Conservation (phyloP, 2,329 filamentous ascomycete genomes). For the Claviceps fusiformis region DNA sequence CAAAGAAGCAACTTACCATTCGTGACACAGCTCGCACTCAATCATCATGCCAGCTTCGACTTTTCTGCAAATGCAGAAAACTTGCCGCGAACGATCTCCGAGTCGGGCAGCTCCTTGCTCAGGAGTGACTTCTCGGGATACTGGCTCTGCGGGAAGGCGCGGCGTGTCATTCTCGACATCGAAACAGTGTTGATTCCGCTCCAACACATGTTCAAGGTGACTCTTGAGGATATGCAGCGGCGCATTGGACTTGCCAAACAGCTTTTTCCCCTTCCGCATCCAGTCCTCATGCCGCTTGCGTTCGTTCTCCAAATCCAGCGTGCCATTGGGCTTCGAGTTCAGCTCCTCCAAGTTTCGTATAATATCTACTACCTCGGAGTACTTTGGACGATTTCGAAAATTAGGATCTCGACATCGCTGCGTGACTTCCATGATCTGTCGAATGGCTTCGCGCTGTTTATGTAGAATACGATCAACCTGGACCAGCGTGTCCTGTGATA, state of each 20-base stretch:
- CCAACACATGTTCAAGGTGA: conserved; percentile 86
- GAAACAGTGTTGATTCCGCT: conserved; percentile 83
- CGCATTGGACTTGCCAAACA: conserved; percentile 96
- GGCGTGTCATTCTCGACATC: conserved; percentile 75
- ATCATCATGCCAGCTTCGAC: conserved; percentile 99
- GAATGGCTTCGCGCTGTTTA: conserved; percentile 89
- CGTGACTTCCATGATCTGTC: conserved; percentile 70
- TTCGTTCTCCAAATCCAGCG: conserved; percentile 85
- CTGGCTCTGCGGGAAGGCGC: conserved; percentile 78
- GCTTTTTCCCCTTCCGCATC: conserved; percentile 96
- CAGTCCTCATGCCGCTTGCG: conserved; percentile 94
- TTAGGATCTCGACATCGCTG: conserved; percentile 64
- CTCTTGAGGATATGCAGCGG: conserved; percentile 89
- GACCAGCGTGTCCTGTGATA: conserved; percentile 66
- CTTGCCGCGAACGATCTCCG: conserved; percentile 57
- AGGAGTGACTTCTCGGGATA: conserved; percentile 64
- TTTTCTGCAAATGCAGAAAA: conserved; percentile 92
- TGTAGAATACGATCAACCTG: conserved; percentile 83
- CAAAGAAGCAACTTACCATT: conserved; percentile 54
- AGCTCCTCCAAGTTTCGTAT: conserved; percentile 78
- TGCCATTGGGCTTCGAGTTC: conserved; percentile 84
- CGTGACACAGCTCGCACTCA: conserved; percentile 93
- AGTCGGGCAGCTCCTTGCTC: conserved; percentile 38
- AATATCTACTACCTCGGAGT: conserved; percentile 78
- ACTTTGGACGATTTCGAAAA: conserved; percentile 68